phyloP scores from a whole-genome alignment of 2,329 filamentous ascomycete genomes.

The Neofusicoccum kwambonambiense region DNA sequence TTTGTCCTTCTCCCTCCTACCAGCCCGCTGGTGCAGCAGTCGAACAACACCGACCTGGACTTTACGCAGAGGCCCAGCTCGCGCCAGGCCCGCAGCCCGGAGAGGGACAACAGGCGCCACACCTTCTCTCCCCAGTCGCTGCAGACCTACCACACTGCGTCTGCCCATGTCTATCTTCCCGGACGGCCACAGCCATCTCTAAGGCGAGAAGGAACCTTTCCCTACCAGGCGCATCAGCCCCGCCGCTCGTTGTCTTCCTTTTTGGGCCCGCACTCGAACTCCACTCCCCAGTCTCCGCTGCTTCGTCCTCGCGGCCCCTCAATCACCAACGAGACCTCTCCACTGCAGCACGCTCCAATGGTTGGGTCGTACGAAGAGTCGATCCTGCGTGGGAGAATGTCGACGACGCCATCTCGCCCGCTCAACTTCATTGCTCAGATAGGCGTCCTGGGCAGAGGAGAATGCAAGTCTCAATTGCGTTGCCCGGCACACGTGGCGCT shows the following conservation, averaged over 20 bases:
- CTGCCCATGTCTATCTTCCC: conserved; percentile 19
- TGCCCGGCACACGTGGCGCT: conserved; percentile 90
- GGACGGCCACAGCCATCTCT: conserved; percentile 38
- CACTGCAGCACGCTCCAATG: conserved; percentile 88
- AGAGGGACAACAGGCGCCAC: conserved; percentile 62
- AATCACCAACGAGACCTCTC: conserved; percentile 65
- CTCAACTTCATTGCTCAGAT: conserved; percentile 94
- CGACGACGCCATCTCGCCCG: conserved; percentile 88
- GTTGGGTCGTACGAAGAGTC: conserved; percentile 98
- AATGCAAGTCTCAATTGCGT: conserved; percentile 79
- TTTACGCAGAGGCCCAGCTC: conserved; percentile 49
- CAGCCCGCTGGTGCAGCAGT: conserved; percentile 85
- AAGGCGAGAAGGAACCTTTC: conserved; percentile 60
- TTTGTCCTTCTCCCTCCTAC: conserved; percentile 87
- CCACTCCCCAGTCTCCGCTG: conserved; percentile 45
- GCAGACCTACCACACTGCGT: conserved; percentile 47
- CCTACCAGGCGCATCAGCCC: conserved; percentile 77
- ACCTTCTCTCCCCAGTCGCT: conserved; percentile 67
- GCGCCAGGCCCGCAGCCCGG: conserved; percentile 42
- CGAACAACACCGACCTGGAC: conserved; percentile 77
- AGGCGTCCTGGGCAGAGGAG: conserved; percentile 83
- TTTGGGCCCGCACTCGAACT: conserved; percentile 37
- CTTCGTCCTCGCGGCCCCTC: conserved; percentile 65
- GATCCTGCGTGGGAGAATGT: conserved; percentile 93
- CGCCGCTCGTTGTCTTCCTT: conserved; percentile 70